A percentile compares a stretch with the other conserved stretches of the same genome.
Evolutionary conservation across 164 flowering plant species (phyloP).

Genomic region (Malania oleifera): DNA sequence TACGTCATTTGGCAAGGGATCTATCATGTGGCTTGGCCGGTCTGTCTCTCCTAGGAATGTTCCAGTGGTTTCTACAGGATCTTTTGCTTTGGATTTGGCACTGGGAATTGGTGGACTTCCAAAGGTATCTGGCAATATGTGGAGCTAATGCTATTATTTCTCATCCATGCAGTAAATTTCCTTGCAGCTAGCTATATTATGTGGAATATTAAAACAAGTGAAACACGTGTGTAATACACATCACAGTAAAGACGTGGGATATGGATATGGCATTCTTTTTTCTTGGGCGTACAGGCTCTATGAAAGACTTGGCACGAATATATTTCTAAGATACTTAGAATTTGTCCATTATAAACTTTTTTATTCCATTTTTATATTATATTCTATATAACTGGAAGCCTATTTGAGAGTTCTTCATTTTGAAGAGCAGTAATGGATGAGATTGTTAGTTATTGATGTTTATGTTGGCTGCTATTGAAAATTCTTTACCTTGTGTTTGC

Average conservation of each 20-base stretch:
- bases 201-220: background rate
- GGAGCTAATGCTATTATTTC: background rate
- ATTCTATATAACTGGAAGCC: too few relatives aligned
- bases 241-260: background rate
- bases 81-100: slow-evolving; percentile 81
- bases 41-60: slow-evolving; percentile 43
- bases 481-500: slow-evolving; percentile 10
- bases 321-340: too few relatives aligned
- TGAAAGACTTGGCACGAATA: too few relatives aligned
- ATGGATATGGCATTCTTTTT: background rate
- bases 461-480: background rate
- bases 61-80: slow-evolving; percentile 87
- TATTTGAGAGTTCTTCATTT: too few relatives aligned
- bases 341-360: too few relatives aligned
- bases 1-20: slow-evolving; percentile 78
- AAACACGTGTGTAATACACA: background rate
- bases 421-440: too few relatives aligned
- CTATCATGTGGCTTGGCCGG: slow-evolving; percentile 99
- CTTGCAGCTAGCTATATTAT: background rate
- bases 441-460: background rate
- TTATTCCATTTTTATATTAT: too few relatives aligned
- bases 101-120: slow-evolving; percentile 92
- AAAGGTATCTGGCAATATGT: slow-evolving; percentile 44
- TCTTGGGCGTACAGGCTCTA: too few relatives aligned
- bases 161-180: background rate